Conservation (phyloP, 176 grass and related monocot species). For the Phyllostachys edulis region DNA sequence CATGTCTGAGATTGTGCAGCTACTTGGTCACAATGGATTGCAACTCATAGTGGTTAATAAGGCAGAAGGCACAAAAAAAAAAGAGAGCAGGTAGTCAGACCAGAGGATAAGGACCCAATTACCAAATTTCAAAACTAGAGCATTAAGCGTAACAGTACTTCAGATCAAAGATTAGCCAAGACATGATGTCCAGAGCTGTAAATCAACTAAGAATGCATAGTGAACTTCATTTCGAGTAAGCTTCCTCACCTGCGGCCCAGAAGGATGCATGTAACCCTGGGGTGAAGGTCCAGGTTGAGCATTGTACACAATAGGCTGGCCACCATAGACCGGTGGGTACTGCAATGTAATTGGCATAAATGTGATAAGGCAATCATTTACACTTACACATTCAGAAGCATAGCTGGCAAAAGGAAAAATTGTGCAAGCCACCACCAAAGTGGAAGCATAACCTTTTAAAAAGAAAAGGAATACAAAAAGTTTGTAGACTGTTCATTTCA, state of each 20-base stretch:
- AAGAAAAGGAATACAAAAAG: neutral
- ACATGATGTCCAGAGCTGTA: neutral
- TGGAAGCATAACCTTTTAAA: neutral
- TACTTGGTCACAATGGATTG: neutral
- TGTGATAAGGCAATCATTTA: neutral
- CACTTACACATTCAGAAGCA: neutral
- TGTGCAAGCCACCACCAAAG: neutral
- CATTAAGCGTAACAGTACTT: neutral
- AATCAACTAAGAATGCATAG: neutral
- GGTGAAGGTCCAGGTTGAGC: conserved; percentile 53
- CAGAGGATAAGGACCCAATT: neutral
- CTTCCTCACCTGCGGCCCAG: conserved; percentile 46
- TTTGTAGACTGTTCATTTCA: neutral
- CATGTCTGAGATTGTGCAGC: neutral
- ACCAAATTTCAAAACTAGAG: neutral
- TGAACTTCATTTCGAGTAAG: conserved; percentile 10
- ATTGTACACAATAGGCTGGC: conserved; percentile 56
- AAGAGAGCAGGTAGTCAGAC: neutral
- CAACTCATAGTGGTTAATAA: neutral
- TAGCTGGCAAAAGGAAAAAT: neutral
- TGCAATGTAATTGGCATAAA: conserved; percentile 36
- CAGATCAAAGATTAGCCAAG: neutral
- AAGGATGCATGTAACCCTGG: conserved; percentile 64
- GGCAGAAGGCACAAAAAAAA: neutral
- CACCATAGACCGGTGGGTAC: conserved; percentile 56